A percentile compares a stretch with the other conserved stretches of the same genome.
phyloP scores from a whole-genome alignment of 208 protist species.

The Vickermania ingenoplastis region DNA sequence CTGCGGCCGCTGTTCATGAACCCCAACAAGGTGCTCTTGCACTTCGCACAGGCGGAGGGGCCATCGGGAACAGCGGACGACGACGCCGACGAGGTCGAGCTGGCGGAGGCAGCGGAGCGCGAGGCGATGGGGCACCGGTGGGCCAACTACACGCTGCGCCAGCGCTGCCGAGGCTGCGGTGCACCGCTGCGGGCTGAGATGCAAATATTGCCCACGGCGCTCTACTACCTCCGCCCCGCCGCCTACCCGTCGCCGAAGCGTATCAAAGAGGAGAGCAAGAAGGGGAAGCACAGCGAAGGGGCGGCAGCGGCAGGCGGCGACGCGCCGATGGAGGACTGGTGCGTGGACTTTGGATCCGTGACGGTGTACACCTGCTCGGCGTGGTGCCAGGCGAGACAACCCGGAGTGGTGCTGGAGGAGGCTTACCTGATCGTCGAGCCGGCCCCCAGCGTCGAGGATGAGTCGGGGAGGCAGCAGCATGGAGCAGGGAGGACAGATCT shows the following conservation, averaged over 20 bases:
- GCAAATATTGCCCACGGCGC: constrained; percentile 70
- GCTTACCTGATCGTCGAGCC: constrained; percentile 54
- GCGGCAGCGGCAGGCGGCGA: background rate
- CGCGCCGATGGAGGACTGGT: constrained; percentile 23
- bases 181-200: constrained; percentile 57
- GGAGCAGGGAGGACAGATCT: too few species aligned
- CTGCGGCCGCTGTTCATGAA: constrained; percentile 70
- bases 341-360: constrained; percentile 72
- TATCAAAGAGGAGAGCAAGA: background rate
- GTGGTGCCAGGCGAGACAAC: constrained; percentile 29
- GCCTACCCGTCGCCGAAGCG: background rate
- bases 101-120: background rate
- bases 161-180: constrained; percentile 49
- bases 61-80: too few species aligned
- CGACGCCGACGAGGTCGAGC: background rate
- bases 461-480: constrained; percentile 5
- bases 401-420: constrained; percentile 36
- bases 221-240: constrained; percentile 54
- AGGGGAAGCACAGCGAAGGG: too few species aligned
- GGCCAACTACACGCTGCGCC: constrained; percentile 33
- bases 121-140: constrained; percentile 11
- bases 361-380: constrained; percentile 67
- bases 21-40: constrained; percentile 23
- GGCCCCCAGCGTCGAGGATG: constrained; percentile 17
- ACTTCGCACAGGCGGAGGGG: background rate